phyloP scores from a whole-genome alignment of 2,329 filamentous ascomycete species.

The Endothia cerciana region DNA sequence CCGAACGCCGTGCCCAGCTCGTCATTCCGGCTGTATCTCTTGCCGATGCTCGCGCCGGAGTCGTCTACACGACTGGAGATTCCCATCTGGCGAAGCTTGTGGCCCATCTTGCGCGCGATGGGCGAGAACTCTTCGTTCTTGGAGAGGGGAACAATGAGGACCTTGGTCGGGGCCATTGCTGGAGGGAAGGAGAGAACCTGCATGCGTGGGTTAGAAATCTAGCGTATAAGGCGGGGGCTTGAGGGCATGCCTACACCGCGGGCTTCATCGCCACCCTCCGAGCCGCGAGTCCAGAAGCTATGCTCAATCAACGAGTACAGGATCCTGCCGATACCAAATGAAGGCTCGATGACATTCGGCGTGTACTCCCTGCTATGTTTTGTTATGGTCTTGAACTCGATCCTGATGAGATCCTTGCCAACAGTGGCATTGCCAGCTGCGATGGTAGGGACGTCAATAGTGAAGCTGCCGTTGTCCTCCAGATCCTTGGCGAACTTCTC shows the following conservation, averaged over 20 bases:
- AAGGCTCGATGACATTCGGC: constrained; percentile 95
- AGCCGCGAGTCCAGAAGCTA: constrained; percentile 84
- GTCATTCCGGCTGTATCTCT: constrained; percentile 92
- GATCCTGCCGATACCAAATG: constrained; percentile 95
- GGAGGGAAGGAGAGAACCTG: constrained; percentile 60
- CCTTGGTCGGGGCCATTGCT: constrained; percentile 89
- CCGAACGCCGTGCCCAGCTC: constrained; percentile 93
- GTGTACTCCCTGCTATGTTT: constrained; percentile 90
- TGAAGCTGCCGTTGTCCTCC: constrained; percentile 72
- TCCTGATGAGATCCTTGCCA: constrained; percentile 75
- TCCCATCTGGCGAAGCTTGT: constrained; percentile 74
- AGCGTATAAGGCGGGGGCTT: neutral
- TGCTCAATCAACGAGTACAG: constrained; percentile 94
- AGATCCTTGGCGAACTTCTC: constrained; percentile 79
- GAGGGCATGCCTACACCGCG: constrained; percentile 70
- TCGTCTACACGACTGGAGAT: constrained; percentile 88
- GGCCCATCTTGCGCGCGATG: constrained; percentile 72
- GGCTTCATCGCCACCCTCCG: constrained; percentile 75
- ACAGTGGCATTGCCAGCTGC: constrained; percentile 77
- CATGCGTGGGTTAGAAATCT: constrained; percentile 44
- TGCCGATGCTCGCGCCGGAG: constrained; percentile 89
- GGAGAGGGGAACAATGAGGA: constrained; percentile 88
- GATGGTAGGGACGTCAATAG: constrained; percentile 71
- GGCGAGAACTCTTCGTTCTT: constrained; percentile 80
- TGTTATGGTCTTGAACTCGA: constrained; percentile 80